Evolutionary conservation across 768 basidiomycete species (phyloP).

Genomic region (Mycena galericulata): DNA sequence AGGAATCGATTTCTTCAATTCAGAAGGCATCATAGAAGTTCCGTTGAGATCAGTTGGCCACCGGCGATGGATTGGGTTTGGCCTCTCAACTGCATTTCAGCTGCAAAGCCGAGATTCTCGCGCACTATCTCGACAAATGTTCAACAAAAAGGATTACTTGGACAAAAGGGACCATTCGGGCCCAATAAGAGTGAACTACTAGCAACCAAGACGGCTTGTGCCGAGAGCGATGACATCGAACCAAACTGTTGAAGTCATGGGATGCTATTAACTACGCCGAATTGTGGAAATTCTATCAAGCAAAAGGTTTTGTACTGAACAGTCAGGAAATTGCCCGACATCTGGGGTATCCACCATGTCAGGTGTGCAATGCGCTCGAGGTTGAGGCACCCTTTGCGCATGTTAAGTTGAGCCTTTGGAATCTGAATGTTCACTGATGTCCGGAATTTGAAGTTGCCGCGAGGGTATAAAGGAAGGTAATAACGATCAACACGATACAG

Average conservation of each 20-base stretch:
- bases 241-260: slow-evolving; percentile 31
- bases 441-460: too few relatives aligned
- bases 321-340: neutral
- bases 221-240: slow-evolving; percentile 37
- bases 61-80: slow-evolving; percentile 19
- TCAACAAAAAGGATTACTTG: slow-evolving; percentile 25
- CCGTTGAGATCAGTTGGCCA: slow-evolving; percentile 22
- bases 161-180: slow-evolving; percentile 24
- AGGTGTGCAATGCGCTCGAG: too few relatives aligned
- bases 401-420: too few relatives aligned
- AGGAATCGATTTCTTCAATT: slow-evolving; percentile 12
- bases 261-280: neutral
- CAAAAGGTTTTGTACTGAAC: neutral
- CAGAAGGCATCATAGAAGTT: slow-evolving; percentile 17
- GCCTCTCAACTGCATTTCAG: slow-evolving; percentile 16
- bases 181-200: slow-evolving; percentile 24
- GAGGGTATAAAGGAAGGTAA: too few relatives aligned
- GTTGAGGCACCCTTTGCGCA: too few relatives aligned
- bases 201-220: slow-evolving; percentile 36
- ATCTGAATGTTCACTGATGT: too few relatives aligned
- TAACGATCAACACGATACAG: too few relatives aligned
- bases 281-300: neutral
- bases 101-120: slow-evolving; percentile 24
- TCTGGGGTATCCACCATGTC: neutral
- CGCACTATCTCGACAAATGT: slow-evolving; percentile 24